These are phyloP conservation scores for Metschnikowia santaceciliae DNA, from an alignment of 805 yeast genomes.

Conservation along the genomic window DNA sequence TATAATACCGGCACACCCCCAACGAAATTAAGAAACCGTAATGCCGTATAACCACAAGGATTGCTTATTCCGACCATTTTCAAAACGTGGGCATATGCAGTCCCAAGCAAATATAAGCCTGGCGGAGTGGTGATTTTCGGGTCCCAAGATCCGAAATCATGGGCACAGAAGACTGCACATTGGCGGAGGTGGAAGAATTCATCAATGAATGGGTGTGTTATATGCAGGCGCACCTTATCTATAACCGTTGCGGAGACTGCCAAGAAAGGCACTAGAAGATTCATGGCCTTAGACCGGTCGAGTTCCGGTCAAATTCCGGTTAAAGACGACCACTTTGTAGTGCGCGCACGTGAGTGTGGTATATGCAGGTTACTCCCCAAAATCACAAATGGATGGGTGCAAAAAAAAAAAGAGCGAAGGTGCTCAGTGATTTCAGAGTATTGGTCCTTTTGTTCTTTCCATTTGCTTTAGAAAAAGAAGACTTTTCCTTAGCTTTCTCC, in stretches of 20 bases:
- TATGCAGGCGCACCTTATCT: slow-evolving; percentile 7
- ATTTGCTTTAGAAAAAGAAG: too few relatives aligned
- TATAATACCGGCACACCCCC: slow-evolving; percentile 63
- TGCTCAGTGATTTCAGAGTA: not conserved
- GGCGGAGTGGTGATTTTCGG: slow-evolving; percentile 96
- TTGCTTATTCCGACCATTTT: slow-evolving; percentile 28
- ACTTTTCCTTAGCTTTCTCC: not conserved
- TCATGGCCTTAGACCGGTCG: not conserved
- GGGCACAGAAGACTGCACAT: slow-evolving; percentile 60
- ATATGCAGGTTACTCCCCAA: not conserved
- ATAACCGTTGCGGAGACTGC: slow-evolving; percentile 8
- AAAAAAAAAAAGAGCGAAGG: not conserved
- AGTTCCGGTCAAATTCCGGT: too few relatives aligned
- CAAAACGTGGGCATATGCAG: slow-evolving; percentile 34
- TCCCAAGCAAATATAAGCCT: slow-evolving; percentile 64
- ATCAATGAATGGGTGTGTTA: slow-evolving; percentile 44
- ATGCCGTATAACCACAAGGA: slow-evolving; percentile 12
- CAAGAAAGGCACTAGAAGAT: slow-evolving; percentile 3
- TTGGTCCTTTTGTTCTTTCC: too few relatives aligned
- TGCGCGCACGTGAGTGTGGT: not conserved
- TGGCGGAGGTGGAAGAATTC: slow-evolving; percentile 86
- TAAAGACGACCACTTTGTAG: not conserved
- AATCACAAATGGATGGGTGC: not conserved
- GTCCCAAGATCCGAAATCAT: slow-evolving; percentile 54
- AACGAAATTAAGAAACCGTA: slow-evolving; percentile 52